Conservation (phyloP, 257 asterid genomes). For the Nemophila menziesii region DNA sequence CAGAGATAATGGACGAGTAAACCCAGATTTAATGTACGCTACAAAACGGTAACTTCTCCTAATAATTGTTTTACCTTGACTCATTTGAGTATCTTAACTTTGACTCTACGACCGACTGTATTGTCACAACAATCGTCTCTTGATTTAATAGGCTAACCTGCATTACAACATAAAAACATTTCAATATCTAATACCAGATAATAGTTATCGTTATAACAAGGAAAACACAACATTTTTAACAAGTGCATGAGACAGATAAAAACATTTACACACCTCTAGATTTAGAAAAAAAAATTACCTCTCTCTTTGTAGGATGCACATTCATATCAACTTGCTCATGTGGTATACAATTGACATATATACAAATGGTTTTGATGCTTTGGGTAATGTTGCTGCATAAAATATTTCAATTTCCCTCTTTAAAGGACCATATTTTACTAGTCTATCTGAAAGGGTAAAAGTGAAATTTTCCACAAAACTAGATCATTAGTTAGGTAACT, state of each 20-base stretch:
- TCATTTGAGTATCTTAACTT: constrained; percentile 78
- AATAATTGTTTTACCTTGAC: constrained; percentile 20
- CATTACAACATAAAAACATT: constrained; percentile 9
- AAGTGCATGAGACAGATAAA: background rate
- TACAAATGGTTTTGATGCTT: constrained; percentile 88
- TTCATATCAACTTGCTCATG: constrained; percentile 92
- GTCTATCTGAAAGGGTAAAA: constrained; percentile 77
- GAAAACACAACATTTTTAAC: no score
- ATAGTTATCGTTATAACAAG: no score
- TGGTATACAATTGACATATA: constrained; percentile 78
- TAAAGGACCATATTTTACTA: constrained; percentile 76
- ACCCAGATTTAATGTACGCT: no score
- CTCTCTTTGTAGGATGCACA: constrained; percentile 95
- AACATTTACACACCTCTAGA: constrained; percentile 1
- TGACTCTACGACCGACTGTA: constrained; percentile 63
- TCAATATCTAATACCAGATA: no score
- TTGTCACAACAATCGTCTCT: constrained; percentile 74
- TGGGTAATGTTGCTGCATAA: constrained; percentile 92
- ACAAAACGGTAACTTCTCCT: background rate
- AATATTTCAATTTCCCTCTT: constrained; percentile 95
- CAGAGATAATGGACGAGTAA: no score
- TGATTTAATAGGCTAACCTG: constrained; percentile 96
- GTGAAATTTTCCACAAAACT: no score
- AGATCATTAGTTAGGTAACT: no score
- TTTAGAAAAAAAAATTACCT: constrained; percentile 58